Percentiles rank a stretch among this genome's conserved stretches.
Conservation (phyloP, 495 filamentous ascomycete genomes). For the Astrocystis sublimbata region DNA sequence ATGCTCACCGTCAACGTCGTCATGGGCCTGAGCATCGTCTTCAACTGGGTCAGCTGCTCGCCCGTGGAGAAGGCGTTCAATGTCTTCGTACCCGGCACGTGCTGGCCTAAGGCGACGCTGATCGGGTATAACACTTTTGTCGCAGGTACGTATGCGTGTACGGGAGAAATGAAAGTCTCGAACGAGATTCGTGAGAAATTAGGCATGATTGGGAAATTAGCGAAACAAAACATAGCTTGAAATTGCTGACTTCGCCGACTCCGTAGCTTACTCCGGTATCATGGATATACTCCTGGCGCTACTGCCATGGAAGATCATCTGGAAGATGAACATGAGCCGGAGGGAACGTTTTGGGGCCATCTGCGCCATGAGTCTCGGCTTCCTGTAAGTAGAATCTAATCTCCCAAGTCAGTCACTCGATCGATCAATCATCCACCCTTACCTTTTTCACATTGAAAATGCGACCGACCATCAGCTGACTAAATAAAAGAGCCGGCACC, state of each 20-base stretch:
- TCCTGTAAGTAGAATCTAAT: slow-evolving; percentile 33
- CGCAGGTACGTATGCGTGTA: slow-evolving; percentile 29
- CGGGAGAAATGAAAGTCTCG: too few species aligned
- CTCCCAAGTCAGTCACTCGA: too few species aligned
- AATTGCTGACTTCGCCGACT: too few species aligned
- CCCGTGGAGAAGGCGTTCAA: slow-evolving; percentile 27
- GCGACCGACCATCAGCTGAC: slow-evolving; percentile 18
- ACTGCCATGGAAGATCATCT: slow-evolving; percentile 41
- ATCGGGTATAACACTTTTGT: slow-evolving; percentile 39
- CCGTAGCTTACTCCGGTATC: slow-evolving; percentile 33
- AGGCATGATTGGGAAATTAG: too few species aligned
- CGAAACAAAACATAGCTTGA: too few species aligned
- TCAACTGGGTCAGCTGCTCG: slow-evolving; percentile 32
- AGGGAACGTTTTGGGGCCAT: slow-evolving; percentile 39
- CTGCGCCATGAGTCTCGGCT: slow-evolving; percentile 42
- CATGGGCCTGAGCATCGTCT: slow-evolving; percentile 23
- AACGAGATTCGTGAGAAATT: too few species aligned
- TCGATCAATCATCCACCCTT: too few species aligned
- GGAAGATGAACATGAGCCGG: slow-evolving; percentile 37
- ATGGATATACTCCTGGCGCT: slow-evolving; percentile 41
- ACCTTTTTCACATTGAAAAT: too few species aligned
- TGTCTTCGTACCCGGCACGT: slow-evolving; percentile 11
- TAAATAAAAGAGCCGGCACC: slow-evolving; percentile 21
- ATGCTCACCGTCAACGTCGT: slow-evolving; percentile 33
- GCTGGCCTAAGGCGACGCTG: slow-evolving; percentile 32